Evolutionary conservation across 805 yeast species (phyloP), one percentile per base, ranked within the genome.

Genomic region (Saccharomycopsis sp.): DNA sequence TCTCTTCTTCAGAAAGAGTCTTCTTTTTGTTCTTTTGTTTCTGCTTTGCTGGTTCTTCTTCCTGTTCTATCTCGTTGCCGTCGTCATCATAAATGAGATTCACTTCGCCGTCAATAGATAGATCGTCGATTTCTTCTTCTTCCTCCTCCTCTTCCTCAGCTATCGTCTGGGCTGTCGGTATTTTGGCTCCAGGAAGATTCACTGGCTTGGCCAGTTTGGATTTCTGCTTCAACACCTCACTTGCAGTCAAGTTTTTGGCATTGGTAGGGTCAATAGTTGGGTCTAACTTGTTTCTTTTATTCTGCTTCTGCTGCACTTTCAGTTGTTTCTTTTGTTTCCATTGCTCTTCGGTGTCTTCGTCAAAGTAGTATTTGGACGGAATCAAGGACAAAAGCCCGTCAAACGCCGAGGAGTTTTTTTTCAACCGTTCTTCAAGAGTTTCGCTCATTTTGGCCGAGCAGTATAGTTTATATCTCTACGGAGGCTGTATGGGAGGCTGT

Each of bases 331-430:
- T 88, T 65, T 85, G 86, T 65, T 86, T 85, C 97, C 97, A 92
- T 72, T 93, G 97, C 56, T 86, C 85, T 66, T 86, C 84, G 1
- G 93, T 86, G 59, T 89, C 93, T 47, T 88, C 97, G 70, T 92
- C 97, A 69, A 89, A 91, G 70, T 93, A 93, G 68, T 87, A 91
- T 68, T 91, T 90, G 2, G 97, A 96, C 2, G 98, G 97, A 59
- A 93, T 92, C 70, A 93, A 75, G 20, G 97, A 89, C 60, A 93
- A 76, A 56, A 93, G 75, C 23, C 97, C 96, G 69, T 89, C 89
- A 70, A 93, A 93, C 2, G 97, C 90, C 55, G 83, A 75, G 14
- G 94, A 84, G 68, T 87, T 91, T 35, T 83, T 82, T 72, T 87
- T 84, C 65, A 88, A 79, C 64, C 96, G 83, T 68, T 88, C 94